These are phyloP conservation scores for Cercis canadensis DNA, from an alignment of 306 rosid genomes.

Conservation along the genomic window DNA sequence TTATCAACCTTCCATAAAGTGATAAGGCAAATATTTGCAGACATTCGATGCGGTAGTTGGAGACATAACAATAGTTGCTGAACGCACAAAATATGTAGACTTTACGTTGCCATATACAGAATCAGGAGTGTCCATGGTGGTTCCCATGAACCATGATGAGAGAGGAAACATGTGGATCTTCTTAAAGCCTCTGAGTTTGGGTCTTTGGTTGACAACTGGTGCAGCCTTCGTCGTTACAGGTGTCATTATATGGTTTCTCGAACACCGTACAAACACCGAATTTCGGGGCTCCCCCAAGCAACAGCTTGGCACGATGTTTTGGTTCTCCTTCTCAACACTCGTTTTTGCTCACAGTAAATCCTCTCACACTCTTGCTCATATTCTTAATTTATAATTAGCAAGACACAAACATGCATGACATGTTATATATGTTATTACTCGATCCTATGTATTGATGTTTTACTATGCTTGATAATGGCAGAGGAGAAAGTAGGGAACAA, in stretches of 20 bases:
- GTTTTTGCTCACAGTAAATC: slow-evolving; percentile 49
- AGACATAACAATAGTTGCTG: slow-evolving; percentile 45
- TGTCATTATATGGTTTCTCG: slow-evolving; percentile 44
- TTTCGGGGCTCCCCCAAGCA: slow-evolving; percentile 32
- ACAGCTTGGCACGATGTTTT: slow-evolving; percentile 38
- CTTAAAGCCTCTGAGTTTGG: slow-evolving; percentile 47
- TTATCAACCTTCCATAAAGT: background rate
- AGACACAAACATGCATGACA: no score
- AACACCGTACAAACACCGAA: slow-evolving; percentile 37
- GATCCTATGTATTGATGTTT: no score
- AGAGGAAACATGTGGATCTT: slow-evolving; percentile 48
- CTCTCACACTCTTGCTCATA: background rate
- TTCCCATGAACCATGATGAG: slow-evolving; percentile 33
- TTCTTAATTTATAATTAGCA: no score
- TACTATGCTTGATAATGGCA: background rate
- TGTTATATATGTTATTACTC: no score
- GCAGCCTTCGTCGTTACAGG: slow-evolving; percentile 41
- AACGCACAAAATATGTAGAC: slow-evolving; percentile 40
- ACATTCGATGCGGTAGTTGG: slow-evolving; percentile 46
- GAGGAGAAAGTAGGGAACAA: slow-evolving; percentile 39
- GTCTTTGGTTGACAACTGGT: slow-evolving; percentile 43
- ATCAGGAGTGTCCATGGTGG: slow-evolving; percentile 44
- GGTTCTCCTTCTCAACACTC: slow-evolving; percentile 54
- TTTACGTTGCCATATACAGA: slow-evolving; percentile 48
- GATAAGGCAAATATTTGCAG: slow-evolving; percentile 17